Evolutionary conservation across 108 stramenopile genomes (phyloP).

Genomic region (Fragilariopsis cylindrus): DNA sequence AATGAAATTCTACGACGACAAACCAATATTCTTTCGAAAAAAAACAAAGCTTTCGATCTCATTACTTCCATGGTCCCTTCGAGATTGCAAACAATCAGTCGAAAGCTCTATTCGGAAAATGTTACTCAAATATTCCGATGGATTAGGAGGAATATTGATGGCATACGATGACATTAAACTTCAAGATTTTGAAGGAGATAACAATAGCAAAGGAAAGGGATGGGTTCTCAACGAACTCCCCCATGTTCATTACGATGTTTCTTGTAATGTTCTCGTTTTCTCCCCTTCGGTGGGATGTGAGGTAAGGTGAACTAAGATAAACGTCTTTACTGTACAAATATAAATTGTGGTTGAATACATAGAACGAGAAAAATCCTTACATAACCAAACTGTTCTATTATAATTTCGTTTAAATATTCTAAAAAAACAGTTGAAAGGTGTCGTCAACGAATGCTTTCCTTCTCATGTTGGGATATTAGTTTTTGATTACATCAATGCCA

Average conservation of each 20-base stretch:
- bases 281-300: slow-evolving; percentile 38
- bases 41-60: slow-evolving; percentile 43
- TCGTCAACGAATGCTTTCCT: slow-evolving; percentile 56
- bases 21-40: slow-evolving; percentile 37
- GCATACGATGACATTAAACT: slow-evolving; percentile 46
- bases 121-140: slow-evolving; percentile 49
- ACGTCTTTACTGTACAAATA: too few relatives aligned
- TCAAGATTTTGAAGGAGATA: background rate
- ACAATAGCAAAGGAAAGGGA: slow-evolving; percentile 38
- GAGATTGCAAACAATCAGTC: slow-evolving; percentile 34
- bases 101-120: slow-evolving; percentile 34
- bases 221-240: slow-evolving; percentile 60
- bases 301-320: slow-evolving; percentile 17
- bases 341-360: background rate
- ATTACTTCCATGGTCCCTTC: slow-evolving; percentile 47
- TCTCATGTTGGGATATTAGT: slow-evolving; percentile 60
- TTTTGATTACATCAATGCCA: slow-evolving; percentile 63
- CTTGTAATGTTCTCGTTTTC: slow-evolving; percentile 54
- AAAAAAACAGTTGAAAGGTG: slow-evolving; percentile 34
- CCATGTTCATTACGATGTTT: slow-evolving; percentile 54
- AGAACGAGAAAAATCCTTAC: background rate
- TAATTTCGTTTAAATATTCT: background rate
- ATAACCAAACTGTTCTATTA: background rate
- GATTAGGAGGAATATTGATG: slow-evolving; percentile 51
- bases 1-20: background rate